Evolutionary conservation across 352 stramenopile species (phyloP).

Genomic region (Lagenidium sp.): DNA sequence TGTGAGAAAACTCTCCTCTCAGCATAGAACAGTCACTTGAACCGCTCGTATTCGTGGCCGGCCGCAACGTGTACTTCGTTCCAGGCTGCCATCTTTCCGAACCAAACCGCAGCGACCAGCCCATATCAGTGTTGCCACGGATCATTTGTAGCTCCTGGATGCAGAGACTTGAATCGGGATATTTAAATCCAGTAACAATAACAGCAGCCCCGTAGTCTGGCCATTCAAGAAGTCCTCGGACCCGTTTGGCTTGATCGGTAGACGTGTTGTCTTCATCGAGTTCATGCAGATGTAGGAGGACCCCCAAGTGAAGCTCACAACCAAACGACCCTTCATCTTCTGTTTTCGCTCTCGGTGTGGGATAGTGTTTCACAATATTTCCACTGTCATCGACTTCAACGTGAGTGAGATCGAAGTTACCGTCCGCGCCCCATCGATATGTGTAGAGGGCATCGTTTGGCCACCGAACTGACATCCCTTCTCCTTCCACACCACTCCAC

Average conservation of each 20-base stretch:
- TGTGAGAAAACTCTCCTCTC: slow-evolving; percentile 46
- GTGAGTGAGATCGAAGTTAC: slow-evolving; percentile 81
- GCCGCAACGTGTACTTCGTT: slow-evolving; percentile 66
- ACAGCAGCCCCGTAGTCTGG: slow-evolving; percentile 76
- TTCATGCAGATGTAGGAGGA: slow-evolving; percentile 68
- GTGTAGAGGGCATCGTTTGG: slow-evolving; percentile 85
- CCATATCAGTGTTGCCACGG: slow-evolving; percentile 78
- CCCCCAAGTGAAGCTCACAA: slow-evolving; percentile 68
- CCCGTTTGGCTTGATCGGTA: slow-evolving; percentile 14
- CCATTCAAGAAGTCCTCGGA: slow-evolving; percentile 68
- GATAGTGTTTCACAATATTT: slow-evolving; percentile 54
- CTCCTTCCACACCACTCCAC: slow-evolving; percentile 83
- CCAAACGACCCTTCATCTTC: slow-evolving; percentile 73
- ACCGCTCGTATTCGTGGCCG: slow-evolving; percentile 1
- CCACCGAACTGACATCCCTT: slow-evolving; percentile 86
- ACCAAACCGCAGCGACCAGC: slow-evolving; percentile 82
- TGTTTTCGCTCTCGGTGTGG: slow-evolving; percentile 58
- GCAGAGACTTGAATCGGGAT: slow-evolving; percentile 45
- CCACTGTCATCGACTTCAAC: slow-evolving; percentile 77
- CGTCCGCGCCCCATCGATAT: slow-evolving; percentile 83
- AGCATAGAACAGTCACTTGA: slow-evolving; percentile 20
- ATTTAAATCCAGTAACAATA: slow-evolving; percentile 45
- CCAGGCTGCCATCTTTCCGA: slow-evolving; percentile 82
- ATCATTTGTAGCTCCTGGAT: slow-evolving; percentile 78
- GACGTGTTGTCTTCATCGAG: slow-evolving; percentile 16